A percentile compares a stretch with the other conserved stretches of the same genome.
These are phyloP conservation scores for Penicillium polonicum DNA, from an alignment of 2,329 filamentous ascomycete genomes.

Conservation along the genomic window DNA sequence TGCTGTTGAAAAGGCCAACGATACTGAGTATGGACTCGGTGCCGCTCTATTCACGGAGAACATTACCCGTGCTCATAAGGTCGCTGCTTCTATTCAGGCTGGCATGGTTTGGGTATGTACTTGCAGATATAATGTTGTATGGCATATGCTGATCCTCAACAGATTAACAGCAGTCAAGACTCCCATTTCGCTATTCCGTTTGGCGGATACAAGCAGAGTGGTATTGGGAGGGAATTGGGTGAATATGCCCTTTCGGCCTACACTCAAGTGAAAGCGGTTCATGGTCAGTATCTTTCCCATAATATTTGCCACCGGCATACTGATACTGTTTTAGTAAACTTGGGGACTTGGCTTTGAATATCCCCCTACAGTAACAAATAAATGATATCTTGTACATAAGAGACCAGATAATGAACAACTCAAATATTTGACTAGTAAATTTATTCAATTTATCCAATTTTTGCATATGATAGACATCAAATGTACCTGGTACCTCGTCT, in stretches of 20 bases:
- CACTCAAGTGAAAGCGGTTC: conserved; percentile 25
- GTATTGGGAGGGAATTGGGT: conserved; percentile 54
- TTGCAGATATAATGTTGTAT: conserved; percentile 13
- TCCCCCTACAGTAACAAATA: neutral
- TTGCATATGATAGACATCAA: too few relatives aligned
- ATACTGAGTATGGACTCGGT: conserved; percentile 39
- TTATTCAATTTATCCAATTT: neutral
- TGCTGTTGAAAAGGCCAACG: conserved; percentile 34
- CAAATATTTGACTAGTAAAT: neutral
- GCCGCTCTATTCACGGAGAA: conserved; percentile 38
- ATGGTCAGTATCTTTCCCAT: conserved; percentile 5
- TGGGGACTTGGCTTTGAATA: conserved; percentile 2
- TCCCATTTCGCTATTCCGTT: conserved; percentile 26
- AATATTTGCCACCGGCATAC: neutral
- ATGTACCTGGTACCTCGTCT: neutral
- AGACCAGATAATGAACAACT: neutral
- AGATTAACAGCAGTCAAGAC: conserved; percentile 21
- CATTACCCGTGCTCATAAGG: conserved; percentile 33
- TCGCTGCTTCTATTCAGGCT: conserved; percentile 35
- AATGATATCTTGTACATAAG: neutral
- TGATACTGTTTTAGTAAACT: neutral
- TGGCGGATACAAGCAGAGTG: conserved; percentile 52
- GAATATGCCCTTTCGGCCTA: conserved; percentile 54
- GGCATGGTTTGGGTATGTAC: conserved; percentile 40
- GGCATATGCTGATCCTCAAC: conserved; percentile 1